These are phyloP conservation scores for Tricholoma hemisulphureum DNA, from an alignment of 768 basidiomycete genomes.

Conservation along the genomic window DNA sequence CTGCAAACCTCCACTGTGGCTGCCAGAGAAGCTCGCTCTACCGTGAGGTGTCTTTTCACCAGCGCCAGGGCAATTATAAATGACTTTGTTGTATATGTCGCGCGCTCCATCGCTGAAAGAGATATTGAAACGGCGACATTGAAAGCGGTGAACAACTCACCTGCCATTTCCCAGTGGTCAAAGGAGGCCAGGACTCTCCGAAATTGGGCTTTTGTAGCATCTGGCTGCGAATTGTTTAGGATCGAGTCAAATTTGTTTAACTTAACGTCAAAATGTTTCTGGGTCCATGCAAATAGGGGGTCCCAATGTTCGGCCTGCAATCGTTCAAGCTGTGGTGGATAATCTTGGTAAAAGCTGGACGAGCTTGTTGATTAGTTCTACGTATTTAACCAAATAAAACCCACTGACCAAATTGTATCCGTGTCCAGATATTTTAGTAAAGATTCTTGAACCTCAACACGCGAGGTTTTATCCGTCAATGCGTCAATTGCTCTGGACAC, in stretches of 20 bases:
- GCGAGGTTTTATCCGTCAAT: conserved; percentile 53
- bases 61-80: conserved; percentile 86
- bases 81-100: conserved; percentile 86
- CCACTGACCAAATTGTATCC: conserved; percentile 81
- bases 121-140: background rate
- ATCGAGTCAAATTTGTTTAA: conserved; percentile 72
- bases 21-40: conserved; percentile 81
- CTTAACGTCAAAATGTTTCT: conserved; percentile 61
- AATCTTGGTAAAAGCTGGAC: conserved; percentile 76
- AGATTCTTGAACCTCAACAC: conserved; percentile 61
- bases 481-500: conserved; percentile 88
- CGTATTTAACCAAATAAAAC: background rate
- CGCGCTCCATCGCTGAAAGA: conserved; percentile 83
- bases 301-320: conserved; percentile 87
- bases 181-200: conserved; percentile 55
- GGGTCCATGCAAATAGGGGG: conserved; percentile 80
- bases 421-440: conserved; percentile 88
- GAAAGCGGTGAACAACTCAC: conserved; percentile 40
- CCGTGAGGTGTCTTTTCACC: conserved; percentile 70
- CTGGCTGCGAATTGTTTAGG: conserved; percentile 65
- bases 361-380: background rate
- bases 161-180: conserved; percentile 86
- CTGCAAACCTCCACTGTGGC: conserved; percentile 92
- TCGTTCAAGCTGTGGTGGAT: conserved; percentile 69
- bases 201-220: conserved; percentile 63